phyloP scores from a whole-genome alignment of 495 filamentous ascomycete species.

The Daldinia bambusicola region DNA sequence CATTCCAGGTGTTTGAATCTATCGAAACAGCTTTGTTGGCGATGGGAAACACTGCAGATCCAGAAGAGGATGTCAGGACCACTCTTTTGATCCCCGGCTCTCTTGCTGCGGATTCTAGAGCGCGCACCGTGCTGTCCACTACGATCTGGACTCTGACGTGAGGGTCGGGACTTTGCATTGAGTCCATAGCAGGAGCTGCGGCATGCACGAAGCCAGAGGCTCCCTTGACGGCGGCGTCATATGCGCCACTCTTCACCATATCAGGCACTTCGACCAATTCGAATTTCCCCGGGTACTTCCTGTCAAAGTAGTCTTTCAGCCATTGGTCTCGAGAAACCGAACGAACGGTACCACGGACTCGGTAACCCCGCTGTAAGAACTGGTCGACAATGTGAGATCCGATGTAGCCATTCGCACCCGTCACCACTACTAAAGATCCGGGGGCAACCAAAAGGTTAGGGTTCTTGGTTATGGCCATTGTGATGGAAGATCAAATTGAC shows the following conservation, averaged over 20 bases:
- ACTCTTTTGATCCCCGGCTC: conserved; percentile 33
- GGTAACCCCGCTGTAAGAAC: conserved; percentile 29
- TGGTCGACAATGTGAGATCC: conserved; percentile 38
- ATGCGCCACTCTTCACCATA: conserved; percentile 31
- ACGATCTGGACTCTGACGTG: conserved; percentile 14
- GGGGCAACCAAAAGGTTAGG: conserved; percentile 11
- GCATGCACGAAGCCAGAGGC: conserved; percentile 32
- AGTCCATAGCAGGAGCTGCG: conserved; percentile 31
- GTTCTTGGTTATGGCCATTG: neutral
- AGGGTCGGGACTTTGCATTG: conserved; percentile 23
- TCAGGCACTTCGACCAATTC: conserved; percentile 34
- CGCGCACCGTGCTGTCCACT: conserved; percentile 17
- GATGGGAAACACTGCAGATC: conserved; percentile 7
- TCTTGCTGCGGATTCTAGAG: conserved; percentile 35
- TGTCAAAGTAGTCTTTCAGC: conserved; percentile 29
- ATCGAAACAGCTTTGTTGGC: conserved; percentile 26
- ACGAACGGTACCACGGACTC: conserved; percentile 42
- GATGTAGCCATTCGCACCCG: conserved; percentile 37
- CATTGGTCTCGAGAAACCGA: conserved; percentile 15
- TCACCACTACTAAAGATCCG: conserved; percentile 34
- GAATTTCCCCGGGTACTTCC: conserved; percentile 30
- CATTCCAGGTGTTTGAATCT: conserved; percentile 34
- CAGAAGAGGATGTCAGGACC: conserved; percentile 33
- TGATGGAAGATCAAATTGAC: neutral
- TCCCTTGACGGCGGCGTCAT: conserved; percentile 30